Conservation (phyloP, 2,329 filamentous ascomycete species). For the Aspergillus aculeatinus region DNA sequence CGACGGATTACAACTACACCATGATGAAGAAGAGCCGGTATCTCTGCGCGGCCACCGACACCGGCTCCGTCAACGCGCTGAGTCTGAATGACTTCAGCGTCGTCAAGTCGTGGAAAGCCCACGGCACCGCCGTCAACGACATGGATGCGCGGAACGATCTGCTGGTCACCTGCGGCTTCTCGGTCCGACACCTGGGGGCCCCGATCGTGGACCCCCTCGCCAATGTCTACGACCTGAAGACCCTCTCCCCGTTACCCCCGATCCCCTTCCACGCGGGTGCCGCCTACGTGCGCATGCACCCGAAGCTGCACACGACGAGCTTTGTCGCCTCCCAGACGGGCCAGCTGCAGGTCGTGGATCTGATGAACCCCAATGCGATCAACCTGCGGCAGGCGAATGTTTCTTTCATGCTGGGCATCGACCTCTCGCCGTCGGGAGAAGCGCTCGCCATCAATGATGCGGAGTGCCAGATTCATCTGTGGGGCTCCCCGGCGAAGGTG, state of each 20-base stretch:
- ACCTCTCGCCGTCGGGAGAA: constrained; percentile 84
- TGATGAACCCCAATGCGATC: constrained; percentile 88
- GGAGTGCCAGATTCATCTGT: constrained; percentile 77
- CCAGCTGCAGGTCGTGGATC: constrained; percentile 91
- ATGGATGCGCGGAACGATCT: constrained; percentile 97
- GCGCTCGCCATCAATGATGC: constrained; percentile 78
- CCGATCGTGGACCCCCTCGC: constrained; percentile 89
- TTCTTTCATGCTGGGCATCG: constrained; percentile 73
- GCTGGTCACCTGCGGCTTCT: constrained; percentile 92
- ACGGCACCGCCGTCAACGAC: constrained; percentile 84
- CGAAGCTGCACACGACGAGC: constrained; percentile 89
- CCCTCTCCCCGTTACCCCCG: constrained; percentile 79
- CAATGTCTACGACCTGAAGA: constrained; percentile 94
- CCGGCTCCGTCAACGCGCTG: constrained; percentile 79
- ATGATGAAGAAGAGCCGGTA: constrained; percentile 87
- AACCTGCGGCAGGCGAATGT: constrained; percentile 82
- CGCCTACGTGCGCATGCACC: constrained; percentile 94
- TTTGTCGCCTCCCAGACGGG: constrained; percentile 90
- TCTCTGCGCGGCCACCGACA: constrained; percentile 86
- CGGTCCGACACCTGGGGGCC: constrained; percentile 72
- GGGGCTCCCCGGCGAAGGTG: constrained; percentile 82
- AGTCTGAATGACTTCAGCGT: constrained; percentile 76
- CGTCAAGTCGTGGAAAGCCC: constrained; percentile 85
- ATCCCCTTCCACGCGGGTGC: constrained; percentile 91
- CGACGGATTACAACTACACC: constrained; percentile 74